phyloP scores from a whole-genome alignment of 139 green algal species.

The Tetraselmis striata region DNA sequence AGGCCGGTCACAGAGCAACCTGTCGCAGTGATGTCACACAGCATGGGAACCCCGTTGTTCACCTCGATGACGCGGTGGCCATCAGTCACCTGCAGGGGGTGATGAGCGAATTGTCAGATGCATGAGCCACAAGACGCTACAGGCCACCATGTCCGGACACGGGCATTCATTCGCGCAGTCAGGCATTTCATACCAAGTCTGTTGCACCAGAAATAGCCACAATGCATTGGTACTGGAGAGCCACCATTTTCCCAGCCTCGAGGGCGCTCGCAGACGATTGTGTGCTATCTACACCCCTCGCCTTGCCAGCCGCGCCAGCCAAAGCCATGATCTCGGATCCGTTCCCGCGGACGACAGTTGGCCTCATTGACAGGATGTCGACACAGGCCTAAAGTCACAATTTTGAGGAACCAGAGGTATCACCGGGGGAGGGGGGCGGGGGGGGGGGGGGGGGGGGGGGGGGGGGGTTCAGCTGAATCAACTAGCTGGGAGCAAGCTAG shows the following conservation, averaged over 20 bases:
- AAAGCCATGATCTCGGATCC: slow-evolving; percentile 68
- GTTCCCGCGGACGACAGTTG: slow-evolving; percentile 70
- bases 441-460: slow-evolving; percentile 25
- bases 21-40: slow-evolving; percentile 65
- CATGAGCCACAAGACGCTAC: no score
- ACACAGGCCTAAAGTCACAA: slow-evolving; percentile 25
- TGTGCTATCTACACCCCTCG: slow-evolving; percentile 64
- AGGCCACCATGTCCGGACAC: no score
- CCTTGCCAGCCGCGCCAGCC: slow-evolving; percentile 35
- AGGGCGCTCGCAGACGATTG: slow-evolving; percentile 42
- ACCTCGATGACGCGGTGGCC: slow-evolving; percentile 41
- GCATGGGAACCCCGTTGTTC: slow-evolving; percentile 48
- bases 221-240: slow-evolving; percentile 39
- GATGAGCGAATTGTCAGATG: no score
- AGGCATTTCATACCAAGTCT: no score
- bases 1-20: slow-evolving; percentile 73
- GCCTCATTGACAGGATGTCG: slow-evolving; percentile 42
- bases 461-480: no score
- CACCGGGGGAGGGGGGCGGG: no score
- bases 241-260: slow-evolving; percentile 36
- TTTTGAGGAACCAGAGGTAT: background rate
- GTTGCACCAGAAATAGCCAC: slow-evolving; percentile 61
- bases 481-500: no score
- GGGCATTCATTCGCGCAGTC: no score
- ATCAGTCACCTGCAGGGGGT: slow-evolving; percentile 57